phyloP scores from a whole-genome alignment of 495 filamentous ascomycete species.

The Symbiotaphrina buchneri region DNA sequence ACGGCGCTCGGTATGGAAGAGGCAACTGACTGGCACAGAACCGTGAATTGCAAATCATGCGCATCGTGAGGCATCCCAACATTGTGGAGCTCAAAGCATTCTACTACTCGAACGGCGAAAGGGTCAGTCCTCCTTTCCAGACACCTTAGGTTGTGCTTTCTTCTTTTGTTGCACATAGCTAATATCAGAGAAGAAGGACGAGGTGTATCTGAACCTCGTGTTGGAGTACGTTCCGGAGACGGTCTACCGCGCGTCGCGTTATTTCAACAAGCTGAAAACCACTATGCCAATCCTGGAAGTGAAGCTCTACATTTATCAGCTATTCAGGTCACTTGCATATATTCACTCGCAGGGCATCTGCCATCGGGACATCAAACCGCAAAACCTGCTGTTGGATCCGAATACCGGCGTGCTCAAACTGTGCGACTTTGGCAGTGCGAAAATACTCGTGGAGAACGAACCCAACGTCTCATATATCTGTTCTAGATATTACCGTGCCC shows the following conservation, averaged over 20 bases:
- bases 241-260: slow-evolving; percentile 92
- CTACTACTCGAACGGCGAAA: slow-evolving; percentile 97
- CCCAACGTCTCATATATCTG: slow-evolving; percentile 99
- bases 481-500: slow-evolving; percentile 94
- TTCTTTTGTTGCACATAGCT: slow-evolving; percentile 1
- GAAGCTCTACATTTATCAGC: slow-evolving; percentile 98
- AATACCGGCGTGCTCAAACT: slow-evolving; percentile 82
- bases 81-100: slow-evolving; percentile 98
- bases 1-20: neutral
- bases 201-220: slow-evolving; percentile 96
- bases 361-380: slow-evolving; percentile 97
- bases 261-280: slow-evolving; percentile 99
- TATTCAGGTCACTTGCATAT: slow-evolving; percentile 94
- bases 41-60: slow-evolving; percentile 97
- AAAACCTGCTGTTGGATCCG: slow-evolving; percentile 87
- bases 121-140: slow-evolving; percentile 35
- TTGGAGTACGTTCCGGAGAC: slow-evolving; percentile 98
- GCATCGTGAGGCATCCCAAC: slow-evolving; percentile 94
- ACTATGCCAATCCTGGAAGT: slow-evolving; percentile 98
- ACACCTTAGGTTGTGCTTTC: slow-evolving; percentile 3
- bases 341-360: slow-evolving; percentile 99
- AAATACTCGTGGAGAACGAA: slow-evolving; percentile 97
- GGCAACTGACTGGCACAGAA: slow-evolving; percentile 39
- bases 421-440: slow-evolving; percentile 96
- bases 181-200: too few relatives aligned